phyloP scores from a whole-genome alignment of 805 yeast genomes.

The Metschnikowia rubicola region DNA sequence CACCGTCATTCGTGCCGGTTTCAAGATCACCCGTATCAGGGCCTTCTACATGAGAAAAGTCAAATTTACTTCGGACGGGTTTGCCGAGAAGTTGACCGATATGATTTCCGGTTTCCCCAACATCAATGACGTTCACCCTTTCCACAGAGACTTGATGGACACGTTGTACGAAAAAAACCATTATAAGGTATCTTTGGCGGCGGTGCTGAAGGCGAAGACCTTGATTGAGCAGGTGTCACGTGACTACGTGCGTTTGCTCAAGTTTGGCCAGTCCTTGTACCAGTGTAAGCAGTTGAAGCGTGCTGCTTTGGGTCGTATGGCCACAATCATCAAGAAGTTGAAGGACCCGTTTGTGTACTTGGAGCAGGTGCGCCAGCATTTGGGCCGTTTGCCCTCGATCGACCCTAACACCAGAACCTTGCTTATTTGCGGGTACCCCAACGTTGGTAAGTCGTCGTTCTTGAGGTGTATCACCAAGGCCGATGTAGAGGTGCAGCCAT shows the following conservation, averaged over 20 bases:
- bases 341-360: slow-evolving; percentile 90
- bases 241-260: slow-evolving; percentile 89
- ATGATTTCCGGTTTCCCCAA: slow-evolving; percentile 88
- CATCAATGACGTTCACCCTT: slow-evolving; percentile 96
- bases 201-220: slow-evolving; percentile 89
- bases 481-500: slow-evolving; percentile 98
- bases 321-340: slow-evolving; percentile 91
- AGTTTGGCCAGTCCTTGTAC: slow-evolving; percentile 95
- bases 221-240: slow-evolving; percentile 93
- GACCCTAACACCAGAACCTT: slow-evolving; percentile 98
- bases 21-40: slow-evolving; percentile 92
- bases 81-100: slow-evolving; percentile 86
- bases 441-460: slow-evolving; percentile 97
- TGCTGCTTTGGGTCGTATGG: slow-evolving; percentile 99
- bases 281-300: slow-evolving; percentile 98
- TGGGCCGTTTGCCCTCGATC: slow-evolving; percentile 96
- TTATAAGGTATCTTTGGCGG: slow-evolving; percentile 93
- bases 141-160: slow-evolving; percentile 97
- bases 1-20: slow-evolving; percentile 96
- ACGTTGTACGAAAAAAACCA: slow-evolving; percentile 97
- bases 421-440: slow-evolving; percentile 97
- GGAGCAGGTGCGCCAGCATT: slow-evolving; percentile 98
- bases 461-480: slow-evolving; percentile 92
- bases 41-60: slow-evolving; percentile 98
- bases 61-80: slow-evolving; percentile 93